phyloP scores from a whole-genome alignment of 1,284 basidiomycete genomes.

The Stereum hirsutum region DNA sequence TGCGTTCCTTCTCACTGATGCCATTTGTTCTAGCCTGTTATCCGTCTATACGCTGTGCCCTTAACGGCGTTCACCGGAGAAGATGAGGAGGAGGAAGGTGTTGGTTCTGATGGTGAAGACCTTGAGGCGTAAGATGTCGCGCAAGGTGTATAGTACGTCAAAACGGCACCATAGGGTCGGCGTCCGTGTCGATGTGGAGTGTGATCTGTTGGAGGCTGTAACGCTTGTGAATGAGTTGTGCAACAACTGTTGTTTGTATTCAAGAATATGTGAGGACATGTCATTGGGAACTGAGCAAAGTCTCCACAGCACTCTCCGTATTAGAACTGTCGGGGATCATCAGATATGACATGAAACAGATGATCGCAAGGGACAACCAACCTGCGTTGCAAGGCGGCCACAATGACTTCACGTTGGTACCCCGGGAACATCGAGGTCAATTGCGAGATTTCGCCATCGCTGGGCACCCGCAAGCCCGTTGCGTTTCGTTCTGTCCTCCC shows the following conservation, averaged over 20 bases:
- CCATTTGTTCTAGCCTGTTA: slow-evolving; percentile 60
- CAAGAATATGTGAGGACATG: not conserved
- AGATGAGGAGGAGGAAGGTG: slow-evolving; percentile 45
- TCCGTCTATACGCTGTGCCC: slow-evolving; percentile 91
- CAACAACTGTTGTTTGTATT: not conserved
- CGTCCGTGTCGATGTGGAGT: too few relatives aligned
- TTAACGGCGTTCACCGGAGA: slow-evolving; percentile 72
- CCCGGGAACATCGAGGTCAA: slow-evolving; percentile 80
- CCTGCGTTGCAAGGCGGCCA: slow-evolving; percentile 77
- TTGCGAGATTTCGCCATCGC: slow-evolving; percentile 66
- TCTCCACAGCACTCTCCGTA: slow-evolving; percentile 75
- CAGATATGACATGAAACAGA: not conserved
- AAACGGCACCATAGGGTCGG: too few relatives aligned
- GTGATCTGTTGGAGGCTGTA: too few relatives aligned
- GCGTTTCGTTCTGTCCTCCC: slow-evolving; percentile 41
- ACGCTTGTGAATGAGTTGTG: not conserved
- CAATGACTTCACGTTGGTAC: slow-evolving; percentile 63
- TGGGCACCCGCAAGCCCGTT: slow-evolving; percentile 56
- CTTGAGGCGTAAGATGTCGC: slow-evolving; percentile 26
- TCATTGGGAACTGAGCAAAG: slow-evolving; percentile 36
- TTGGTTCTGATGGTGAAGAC: slow-evolving; percentile 42
- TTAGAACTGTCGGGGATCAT: slow-evolving; percentile 43
- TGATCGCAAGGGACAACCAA: slow-evolving; percentile 25
- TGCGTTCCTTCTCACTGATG: slow-evolving; percentile 1
- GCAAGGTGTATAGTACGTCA: too few relatives aligned